Base-by-base conservation (phyloP, 768 basidiomycete species). In the Hericium rajendrae region DNA sequence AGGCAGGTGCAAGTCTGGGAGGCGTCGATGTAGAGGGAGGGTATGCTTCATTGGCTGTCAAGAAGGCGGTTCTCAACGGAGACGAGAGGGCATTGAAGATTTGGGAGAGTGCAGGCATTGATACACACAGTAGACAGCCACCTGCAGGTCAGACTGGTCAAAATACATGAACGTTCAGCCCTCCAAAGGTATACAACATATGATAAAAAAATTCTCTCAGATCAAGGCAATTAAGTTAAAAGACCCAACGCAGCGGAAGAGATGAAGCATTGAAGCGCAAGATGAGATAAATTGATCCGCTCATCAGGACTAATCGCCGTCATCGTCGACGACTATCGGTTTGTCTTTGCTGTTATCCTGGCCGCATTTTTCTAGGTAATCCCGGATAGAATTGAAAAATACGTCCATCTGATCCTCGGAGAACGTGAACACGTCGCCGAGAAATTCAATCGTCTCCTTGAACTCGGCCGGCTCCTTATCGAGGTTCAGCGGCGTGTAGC, bases 1-100 rank as follows among this genome's bases (percentile, higher is more conserved):
- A 78, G 65, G 84, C 86, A 16, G 91, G 91, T 2, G 89, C 86
- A 41, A 84, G 78, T 53, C 77, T 92, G 22, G 82, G 86, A 38
- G 82, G 86, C 1, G 72, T 80, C 50, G 87, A 92, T 57, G 55
- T 71, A n/a, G 75, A 76, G 60, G 75, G 49, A n/a, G 49, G 78
- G 22, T 87, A 82, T 65, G 83, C 76, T 2, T 68, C 72, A 12
- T 69, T 84, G 24, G 77, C 80, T 6, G 57, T 74, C 16, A 63
- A 70, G 52, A 74, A 70, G 59, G 78, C 76, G 0, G 41, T 65
- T 20, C 54, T 61, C 8, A 62, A 71, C 6, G 74, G 76, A 8
- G 78, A 88, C 64, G 69, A 73, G 59, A 65, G 62, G 18, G 70
- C 74, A 4, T 53, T 80, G 39, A 70, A 72, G 16, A 72, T 81